These are phyloP conservation scores for Fagopyrum tataricum DNA, from an alignment of 148 eudicot genomes.

Conservation along the genomic window DNA sequence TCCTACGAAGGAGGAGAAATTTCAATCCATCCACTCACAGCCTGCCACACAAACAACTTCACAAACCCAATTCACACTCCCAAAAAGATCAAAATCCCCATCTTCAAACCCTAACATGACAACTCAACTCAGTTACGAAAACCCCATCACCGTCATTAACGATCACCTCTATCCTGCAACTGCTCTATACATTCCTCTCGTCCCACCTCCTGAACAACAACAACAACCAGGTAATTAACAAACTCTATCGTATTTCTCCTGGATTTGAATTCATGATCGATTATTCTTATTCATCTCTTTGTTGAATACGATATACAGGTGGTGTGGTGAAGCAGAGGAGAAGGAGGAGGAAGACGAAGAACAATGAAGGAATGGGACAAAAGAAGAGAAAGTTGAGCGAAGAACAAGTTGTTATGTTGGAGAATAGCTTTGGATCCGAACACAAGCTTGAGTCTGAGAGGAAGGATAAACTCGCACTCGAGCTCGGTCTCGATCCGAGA, in stretches of 20 bases:
- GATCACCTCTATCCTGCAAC: slow-evolving; percentile 15
- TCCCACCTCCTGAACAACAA: neutral
- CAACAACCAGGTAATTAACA: too few relatives aligned
- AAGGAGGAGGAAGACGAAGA: slow-evolving; percentile 30
- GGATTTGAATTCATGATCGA: too few relatives aligned
- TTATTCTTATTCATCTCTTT: neutral
- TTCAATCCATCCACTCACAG: too few relatives aligned
- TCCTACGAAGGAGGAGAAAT: too few relatives aligned
- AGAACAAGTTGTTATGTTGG: slow-evolving; percentile 52
- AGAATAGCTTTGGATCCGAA: slow-evolving; percentile 56
- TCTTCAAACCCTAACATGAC: slow-evolving; percentile 1
- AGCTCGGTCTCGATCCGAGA: slow-evolving; percentile 74
- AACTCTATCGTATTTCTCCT: too few relatives aligned
- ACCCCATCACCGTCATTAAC: slow-evolving; percentile 29
- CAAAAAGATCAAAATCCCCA: too few relatives aligned
- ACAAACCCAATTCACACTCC: neutral
- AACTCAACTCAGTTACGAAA: slow-evolving; percentile 27
- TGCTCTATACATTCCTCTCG: slow-evolving; percentile 26
- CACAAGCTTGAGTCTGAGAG: slow-evolving; percentile 85
- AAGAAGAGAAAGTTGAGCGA: slow-evolving; percentile 71
- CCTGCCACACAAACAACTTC: too few relatives aligned
- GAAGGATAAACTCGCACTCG: slow-evolving; percentile 68
- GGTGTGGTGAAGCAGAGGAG: slow-evolving; percentile 1
- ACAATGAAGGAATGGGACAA: slow-evolving; percentile 15
- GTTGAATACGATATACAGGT: neutral